phyloP scores from a whole-genome alignment of 2,329 filamentous ascomycete genomes.

The Xylaria arbuscula region DNA sequence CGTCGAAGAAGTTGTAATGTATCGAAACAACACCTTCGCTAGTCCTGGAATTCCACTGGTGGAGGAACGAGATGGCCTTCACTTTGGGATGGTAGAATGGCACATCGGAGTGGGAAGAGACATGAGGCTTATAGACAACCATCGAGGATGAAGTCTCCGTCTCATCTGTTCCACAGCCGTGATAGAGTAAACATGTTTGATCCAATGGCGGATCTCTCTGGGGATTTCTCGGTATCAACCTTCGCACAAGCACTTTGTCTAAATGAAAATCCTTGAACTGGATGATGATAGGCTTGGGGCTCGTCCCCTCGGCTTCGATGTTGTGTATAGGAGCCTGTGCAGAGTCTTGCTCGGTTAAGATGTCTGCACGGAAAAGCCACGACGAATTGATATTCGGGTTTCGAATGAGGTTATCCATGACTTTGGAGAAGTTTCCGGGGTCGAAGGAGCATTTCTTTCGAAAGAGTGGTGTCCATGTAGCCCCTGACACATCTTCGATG shows the following conservation, averaged over 20 bases:
- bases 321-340: slow-evolving; percentile 49
- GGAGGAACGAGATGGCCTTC: slow-evolving; percentile 78
- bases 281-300: slow-evolving; percentile 52
- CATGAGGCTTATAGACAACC: slow-evolving; percentile 83
- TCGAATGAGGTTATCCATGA: slow-evolving; percentile 79
- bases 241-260: slow-evolving; percentile 76
- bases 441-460: slow-evolving; percentile 70
- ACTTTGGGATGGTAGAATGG: slow-evolving; percentile 92
- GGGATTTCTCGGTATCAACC: slow-evolving; percentile 83
- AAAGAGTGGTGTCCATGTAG: slow-evolving; percentile 66
- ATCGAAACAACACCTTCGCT: slow-evolving; percentile 65
- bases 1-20: slow-evolving; percentile 67
- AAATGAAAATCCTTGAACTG: slow-evolving; percentile 61
- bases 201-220: slow-evolving; percentile 78
- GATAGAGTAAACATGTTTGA: slow-evolving; percentile 84
- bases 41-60: slow-evolving; percentile 66
- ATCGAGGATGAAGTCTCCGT: slow-evolving; percentile 62
- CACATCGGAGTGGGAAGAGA: slow-evolving; percentile 67
- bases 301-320: slow-evolving; percentile 45
- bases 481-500: slow-evolving; percentile 52
- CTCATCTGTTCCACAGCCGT: slow-evolving; percentile 47
- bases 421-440: slow-evolving; percentile 69
- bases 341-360: slow-evolving; percentile 67
- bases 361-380: slow-evolving; percentile 82
- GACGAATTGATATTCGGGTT: slow-evolving; percentile 85